Evolutionary conservation across 2,329 filamentous ascomycete species (phyloP).

Genomic region (Colletotrichum sp.): DNA sequence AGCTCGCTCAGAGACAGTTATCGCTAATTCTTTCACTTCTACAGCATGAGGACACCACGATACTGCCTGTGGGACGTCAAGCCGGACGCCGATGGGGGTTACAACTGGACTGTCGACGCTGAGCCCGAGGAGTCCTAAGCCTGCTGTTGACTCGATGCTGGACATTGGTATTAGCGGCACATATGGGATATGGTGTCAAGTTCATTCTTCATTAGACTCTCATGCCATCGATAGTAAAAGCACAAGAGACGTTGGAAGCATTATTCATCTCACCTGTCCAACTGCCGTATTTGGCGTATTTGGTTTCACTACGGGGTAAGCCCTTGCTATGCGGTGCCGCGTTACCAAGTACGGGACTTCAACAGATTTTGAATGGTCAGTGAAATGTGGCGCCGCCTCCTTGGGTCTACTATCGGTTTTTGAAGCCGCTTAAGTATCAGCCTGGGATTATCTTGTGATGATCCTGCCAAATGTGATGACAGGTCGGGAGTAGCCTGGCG

Average conservation of each 20-base stretch:
- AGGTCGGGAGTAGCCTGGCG: background rate
- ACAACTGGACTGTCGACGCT: background rate
- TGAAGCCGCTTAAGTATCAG: background rate
- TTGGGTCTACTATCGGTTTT: background rate
- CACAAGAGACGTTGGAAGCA: background rate
- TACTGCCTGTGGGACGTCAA: slow-evolving; percentile 4
- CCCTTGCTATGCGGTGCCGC: background rate
- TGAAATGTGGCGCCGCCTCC: background rate
- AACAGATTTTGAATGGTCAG: background rate
- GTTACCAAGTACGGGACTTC: background rate
- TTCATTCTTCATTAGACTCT: background rate
- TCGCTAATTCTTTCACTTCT: rapidly evolving
- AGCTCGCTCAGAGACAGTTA: rapidly evolving
- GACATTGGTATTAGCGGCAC: background rate
- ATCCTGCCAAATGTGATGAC: background rate
- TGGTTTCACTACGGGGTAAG: background rate
- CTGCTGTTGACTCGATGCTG: background rate
- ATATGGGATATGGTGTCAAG: background rate
- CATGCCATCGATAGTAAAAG: background rate
- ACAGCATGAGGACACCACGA: background rate
- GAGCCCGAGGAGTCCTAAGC: background rate
- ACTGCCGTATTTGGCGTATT: background rate
- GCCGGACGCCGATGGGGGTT: background rate
- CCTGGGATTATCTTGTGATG: background rate
- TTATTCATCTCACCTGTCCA: background rate